Evolutionary conservation across 1,139 yeast species (phyloP).

Genomic region (Ogataea hybrid): DNA sequence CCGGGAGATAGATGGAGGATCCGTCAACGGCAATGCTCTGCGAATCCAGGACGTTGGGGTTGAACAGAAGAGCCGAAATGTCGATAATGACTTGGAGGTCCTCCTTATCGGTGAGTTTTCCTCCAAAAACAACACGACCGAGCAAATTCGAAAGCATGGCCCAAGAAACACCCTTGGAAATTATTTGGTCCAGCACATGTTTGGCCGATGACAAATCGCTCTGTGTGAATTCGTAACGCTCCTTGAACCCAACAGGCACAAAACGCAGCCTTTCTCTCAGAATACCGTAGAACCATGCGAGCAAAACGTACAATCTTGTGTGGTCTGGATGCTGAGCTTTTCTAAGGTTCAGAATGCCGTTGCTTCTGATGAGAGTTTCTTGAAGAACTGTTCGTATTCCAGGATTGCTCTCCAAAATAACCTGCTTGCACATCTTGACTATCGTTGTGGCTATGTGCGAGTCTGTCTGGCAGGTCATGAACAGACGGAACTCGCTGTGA

Average conservation of each 20-base stretch:
- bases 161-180: slow-evolving; percentile 53
- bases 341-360: slow-evolving; percentile 36
- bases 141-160: slow-evolving; percentile 47
- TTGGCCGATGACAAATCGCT: slow-evolving; percentile 63
- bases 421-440: slow-evolving; percentile 48
- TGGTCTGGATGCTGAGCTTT: slow-evolving; percentile 42
- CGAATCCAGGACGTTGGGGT: slow-evolving; percentile 35
- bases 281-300: slow-evolving; percentile 71
- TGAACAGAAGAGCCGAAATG: slow-evolving; percentile 36
- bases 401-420: slow-evolving; percentile 60
- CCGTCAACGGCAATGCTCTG: slow-evolving; percentile 35
- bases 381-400: slow-evolving; percentile 46
- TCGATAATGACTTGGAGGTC: slow-evolving; percentile 40
- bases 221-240: slow-evolving; percentile 67
- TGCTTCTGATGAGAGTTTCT: slow-evolving; percentile 37
- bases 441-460: slow-evolving; percentile 55
- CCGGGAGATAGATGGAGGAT: slow-evolving; percentile 45
- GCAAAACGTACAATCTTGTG: slow-evolving; percentile 48
- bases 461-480: slow-evolving; percentile 56
- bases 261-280: slow-evolving; percentile 58
- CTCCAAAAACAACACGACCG: slow-evolving; percentile 67
- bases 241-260: slow-evolving; percentile 61
- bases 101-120: slow-evolving; percentile 52
- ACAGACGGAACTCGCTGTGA: slow-evolving; percentile 43
- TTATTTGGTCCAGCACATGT: slow-evolving; percentile 42